Evolutionary conservation across 2,329 filamentous ascomycete genomes (phyloP), one percentile per base, ranked within the genome.

Genomic region (Pyrenochaeta sp.): DNA sequence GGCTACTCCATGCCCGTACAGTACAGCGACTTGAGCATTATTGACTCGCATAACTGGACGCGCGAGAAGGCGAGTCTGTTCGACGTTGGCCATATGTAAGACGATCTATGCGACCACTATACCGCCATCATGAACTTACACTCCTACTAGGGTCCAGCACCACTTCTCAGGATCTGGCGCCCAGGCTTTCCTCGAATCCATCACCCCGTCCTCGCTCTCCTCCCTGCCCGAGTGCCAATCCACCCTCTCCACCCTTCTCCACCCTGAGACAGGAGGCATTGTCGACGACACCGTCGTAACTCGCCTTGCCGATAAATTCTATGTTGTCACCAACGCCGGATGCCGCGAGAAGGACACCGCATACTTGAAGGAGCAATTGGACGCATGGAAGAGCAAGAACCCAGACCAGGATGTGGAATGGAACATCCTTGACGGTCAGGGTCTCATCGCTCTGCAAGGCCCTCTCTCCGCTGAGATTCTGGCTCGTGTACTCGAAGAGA

Each of bases 231-330:
- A 77, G 28, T 85, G 90, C 75, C 81, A 84, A 63, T 91, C 89
- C 58, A 92, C 88, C 10, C 81, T 99, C 26, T 96, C 89, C n/a
- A 85, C 87, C 3, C 80, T 99, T 21, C 78, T 99, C 27, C 88
- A 89, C 35, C 58, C 58, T 4, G 78, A 77, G 9, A 92, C 86
- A 0, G 94, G 94, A 28, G 94, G 94, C 35, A 97, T 99, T 58
- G 86, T 96, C 35, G 94, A 99, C 68, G 94, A 99, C 74, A 91
- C 89, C 4, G 87, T 99, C 60, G 86, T 99, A 63, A 95, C 92
- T 5, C 83, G 88, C 49, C 79, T 96, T 9, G 44, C 65, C 2
- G 62, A 61, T 23, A 65, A 81, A 40, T 97, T 92, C 77, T 96
- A 96, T 73, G 85, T 97, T 44, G 94, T 99, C 49, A 96, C 92